Evolutionary conservation across 2,329 filamentous ascomycete genomes (phyloP), one percentile per base, ranked within the genome.

Genomic region (Cladophialophora immunda): DNA sequence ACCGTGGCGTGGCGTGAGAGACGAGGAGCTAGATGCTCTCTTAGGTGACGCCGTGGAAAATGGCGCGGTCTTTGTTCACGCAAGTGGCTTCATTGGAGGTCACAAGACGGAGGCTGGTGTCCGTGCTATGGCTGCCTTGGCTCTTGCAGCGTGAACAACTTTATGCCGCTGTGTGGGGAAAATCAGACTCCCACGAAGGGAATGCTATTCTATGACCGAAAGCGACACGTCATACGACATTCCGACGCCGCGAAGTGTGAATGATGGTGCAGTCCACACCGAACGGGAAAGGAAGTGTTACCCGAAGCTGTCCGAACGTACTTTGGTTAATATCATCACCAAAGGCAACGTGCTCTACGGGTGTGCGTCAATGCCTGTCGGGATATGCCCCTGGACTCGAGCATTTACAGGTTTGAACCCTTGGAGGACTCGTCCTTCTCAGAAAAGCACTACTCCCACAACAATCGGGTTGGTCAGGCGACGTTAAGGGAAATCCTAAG

Each of bases 1-100:
- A 80, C 86, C 89, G 19, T 99, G 95, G 95, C 89, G 94, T 75
- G 95, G 95, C 7, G 89, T 97, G 71, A 86, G 95, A 47, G 95
- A 98, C 76, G 89, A 91, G 73, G 89, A 94, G 79, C 84, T 99
- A 61, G 92, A 94, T 78, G 85, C 86, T 72, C 73, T 82, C 19
- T 73, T 83, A 62, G 78, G 78, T 2, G 73, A 74, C 3, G 79
- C 80, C 68, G 76, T 76, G n/a, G 75, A 81, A 64, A 77, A 78
- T 52, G 82, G 94, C 6, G 90, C 92, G 69, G 90, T 99, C 30
- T 99, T 99, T 78, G 91, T 97, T 32, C 95, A 99, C 78, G 94
- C 94, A 3, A 90, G 91, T 61, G 95, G 95, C 30, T 99, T 99
- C 81, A 98, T 98, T 76, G 95, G 95, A 19, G 95, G 95, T 2